Evolutionary conservation across 177 flowering plant species (phyloP).

Genomic region (Telopea speciosissima): DNA sequence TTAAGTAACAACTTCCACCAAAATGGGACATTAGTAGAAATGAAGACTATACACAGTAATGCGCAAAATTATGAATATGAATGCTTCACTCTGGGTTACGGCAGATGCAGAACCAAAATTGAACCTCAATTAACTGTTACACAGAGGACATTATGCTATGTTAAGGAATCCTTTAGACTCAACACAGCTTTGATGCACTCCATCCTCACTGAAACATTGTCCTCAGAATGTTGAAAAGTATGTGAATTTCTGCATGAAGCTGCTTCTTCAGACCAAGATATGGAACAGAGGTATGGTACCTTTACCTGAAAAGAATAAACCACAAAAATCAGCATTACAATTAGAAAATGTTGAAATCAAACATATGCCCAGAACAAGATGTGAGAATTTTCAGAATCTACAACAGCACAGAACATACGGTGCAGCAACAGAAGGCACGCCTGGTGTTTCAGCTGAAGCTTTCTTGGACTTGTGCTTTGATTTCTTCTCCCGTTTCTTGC

Average conservation of each 20-base stretch:
- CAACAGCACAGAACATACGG: not conserved
- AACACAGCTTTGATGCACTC: not conserved
- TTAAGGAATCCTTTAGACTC: not conserved
- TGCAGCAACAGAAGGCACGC: not conserved
- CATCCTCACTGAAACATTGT: not conserved
- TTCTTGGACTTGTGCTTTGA: conserved; percentile 7
- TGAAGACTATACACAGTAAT: not conserved
- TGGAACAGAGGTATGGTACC: not conserved
- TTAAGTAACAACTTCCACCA: not conserved
- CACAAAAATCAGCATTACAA: not conserved
- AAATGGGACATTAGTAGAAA: not conserved
- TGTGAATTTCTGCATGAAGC: not conserved
- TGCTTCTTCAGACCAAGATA: not conserved
- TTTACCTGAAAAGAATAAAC: not conserved
- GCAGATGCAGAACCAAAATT: not conserved
- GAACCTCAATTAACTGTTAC: not conserved
- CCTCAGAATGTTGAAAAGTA: not conserved
- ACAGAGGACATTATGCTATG: not conserved
- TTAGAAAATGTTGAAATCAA: not conserved
- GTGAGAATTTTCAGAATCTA: not conserved
- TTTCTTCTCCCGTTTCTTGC: conserved; percentile 35
- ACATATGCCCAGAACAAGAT: not conserved
- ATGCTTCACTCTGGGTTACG: not conserved
- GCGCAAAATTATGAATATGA: not conserved
- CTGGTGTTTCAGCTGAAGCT: not conserved